Conservation (phyloP, 768 basidiomycete species). For the Lactarius tabidus region DNA sequence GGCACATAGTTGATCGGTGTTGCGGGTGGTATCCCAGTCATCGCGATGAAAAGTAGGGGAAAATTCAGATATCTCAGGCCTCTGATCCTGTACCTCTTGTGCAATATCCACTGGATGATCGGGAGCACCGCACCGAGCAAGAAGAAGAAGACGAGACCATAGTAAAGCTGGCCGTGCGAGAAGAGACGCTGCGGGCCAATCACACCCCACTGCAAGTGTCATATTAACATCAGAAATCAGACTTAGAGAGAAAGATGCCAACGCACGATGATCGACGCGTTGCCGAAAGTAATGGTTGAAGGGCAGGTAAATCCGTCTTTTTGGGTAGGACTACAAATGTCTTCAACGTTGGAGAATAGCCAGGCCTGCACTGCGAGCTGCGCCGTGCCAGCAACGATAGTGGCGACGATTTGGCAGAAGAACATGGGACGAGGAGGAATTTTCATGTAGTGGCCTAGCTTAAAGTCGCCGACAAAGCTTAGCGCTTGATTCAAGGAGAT, state of each 20-base stretch:
- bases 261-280: constrained; percentile 25
- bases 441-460: constrained; percentile 70
- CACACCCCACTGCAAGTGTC: constrained; percentile 4
- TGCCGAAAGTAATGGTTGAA: constrained; percentile 45
- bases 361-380: constrained; percentile 62
- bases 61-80: constrained; percentile 59
- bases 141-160: constrained; percentile 65
- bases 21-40: constrained; percentile 40
- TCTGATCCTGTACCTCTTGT: neutral
- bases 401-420: constrained; percentile 50
- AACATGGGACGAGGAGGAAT: constrained; percentile 74
- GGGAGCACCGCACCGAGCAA: constrained; percentile 66
- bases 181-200: neutral
- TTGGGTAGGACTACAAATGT: constrained; percentile 45
- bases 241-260: neutral
- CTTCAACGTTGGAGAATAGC: constrained; percentile 27
- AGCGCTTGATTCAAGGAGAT: constrained; percentile 66
- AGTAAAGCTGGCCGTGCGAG: neutral
- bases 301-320: constrained; percentile 32
- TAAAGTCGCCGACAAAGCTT: constrained; percentile 68
- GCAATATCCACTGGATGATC: constrained; percentile 47
- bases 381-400: constrained; percentile 54
- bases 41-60: constrained; percentile 41
- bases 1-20: constrained; percentile 39
- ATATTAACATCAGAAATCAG: neutral